Conservation (phyloP, 352 stramenopile species). For the Pythium phragmitis region DNA sequence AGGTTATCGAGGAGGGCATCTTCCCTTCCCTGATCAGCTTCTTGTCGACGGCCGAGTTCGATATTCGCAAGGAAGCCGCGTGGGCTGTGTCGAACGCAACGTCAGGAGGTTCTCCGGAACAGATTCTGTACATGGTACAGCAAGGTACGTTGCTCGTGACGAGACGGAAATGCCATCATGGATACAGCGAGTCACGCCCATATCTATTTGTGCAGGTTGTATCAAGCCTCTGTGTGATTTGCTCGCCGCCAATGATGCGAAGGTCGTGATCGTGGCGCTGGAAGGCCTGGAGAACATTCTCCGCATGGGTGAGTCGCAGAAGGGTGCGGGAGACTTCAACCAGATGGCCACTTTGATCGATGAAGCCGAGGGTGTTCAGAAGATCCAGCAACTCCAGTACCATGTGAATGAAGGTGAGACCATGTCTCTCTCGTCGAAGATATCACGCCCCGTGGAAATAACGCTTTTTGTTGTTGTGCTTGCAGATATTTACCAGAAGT, state of each 20-base stretch:
- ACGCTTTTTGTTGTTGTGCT: background rate
- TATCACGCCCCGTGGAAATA: background rate
- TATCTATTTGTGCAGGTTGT: slow-evolving; percentile 86
- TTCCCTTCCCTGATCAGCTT: slow-evolving; percentile 63
- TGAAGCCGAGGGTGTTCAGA: slow-evolving; percentile 94
- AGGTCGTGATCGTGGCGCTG: slow-evolving; percentile 98
- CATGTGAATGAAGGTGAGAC: slow-evolving; percentile 93
- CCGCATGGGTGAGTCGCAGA: slow-evolving; percentile 92
- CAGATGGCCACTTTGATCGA: slow-evolving; percentile 95
- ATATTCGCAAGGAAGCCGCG: slow-evolving; percentile 83
- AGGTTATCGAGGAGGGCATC: slow-evolving; percentile 77
- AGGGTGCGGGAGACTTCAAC: slow-evolving; percentile 91
- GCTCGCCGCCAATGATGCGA: slow-evolving; percentile 95
- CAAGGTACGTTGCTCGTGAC: slow-evolving; percentile 65
- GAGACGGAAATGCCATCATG: background rate
- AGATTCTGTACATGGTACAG: slow-evolving; percentile 97
- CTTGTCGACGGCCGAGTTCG: slow-evolving; percentile 60
- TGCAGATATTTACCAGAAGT: slow-evolving; percentile 91
- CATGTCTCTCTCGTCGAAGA: slow-evolving; percentile 33
- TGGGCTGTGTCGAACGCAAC: slow-evolving; percentile 86
- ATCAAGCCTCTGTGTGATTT: slow-evolving; percentile 99
- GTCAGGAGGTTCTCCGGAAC: slow-evolving; percentile 75
- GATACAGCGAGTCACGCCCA: background rate
- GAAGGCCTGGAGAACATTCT: slow-evolving; percentile 98
- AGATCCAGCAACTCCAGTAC: slow-evolving; percentile 97